Conservation (phyloP, 129 eudicot genomes). For the Helichrysum umbraculigerum region DNA sequence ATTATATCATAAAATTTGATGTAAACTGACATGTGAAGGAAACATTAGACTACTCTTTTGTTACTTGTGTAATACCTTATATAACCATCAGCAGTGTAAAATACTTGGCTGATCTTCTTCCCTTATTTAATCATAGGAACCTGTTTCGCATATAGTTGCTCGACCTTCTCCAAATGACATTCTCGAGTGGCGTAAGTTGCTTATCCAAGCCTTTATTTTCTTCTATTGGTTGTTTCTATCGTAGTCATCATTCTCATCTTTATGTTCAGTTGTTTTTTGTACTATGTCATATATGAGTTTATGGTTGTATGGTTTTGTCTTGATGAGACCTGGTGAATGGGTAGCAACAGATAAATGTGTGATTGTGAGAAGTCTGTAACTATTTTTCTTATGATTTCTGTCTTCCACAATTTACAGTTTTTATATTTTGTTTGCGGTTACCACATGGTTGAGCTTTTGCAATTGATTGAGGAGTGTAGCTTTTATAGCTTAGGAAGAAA, state of each 20-base stretch:
- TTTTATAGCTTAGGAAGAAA: neutral
- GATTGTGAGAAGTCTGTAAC: neutral
- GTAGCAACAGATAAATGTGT: neutral
- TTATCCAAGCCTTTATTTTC: constrained; percentile 16
- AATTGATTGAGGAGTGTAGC: neutral
- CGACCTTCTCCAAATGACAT: constrained; percentile 96
- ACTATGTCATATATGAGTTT: neutral
- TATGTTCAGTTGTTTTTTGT: neutral
- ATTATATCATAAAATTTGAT: neutral
- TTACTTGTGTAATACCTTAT: neutral
- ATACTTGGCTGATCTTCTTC: neutral
- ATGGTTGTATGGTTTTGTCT: neutral
- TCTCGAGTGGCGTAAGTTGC: constrained; percentile 98
- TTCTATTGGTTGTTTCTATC: neutral
- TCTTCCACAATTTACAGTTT: neutral
- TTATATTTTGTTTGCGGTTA: neutral
- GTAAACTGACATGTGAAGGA: constrained; percentile 7
- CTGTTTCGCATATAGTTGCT: constrained; percentile 91
- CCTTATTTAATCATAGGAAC: constrained; percentile 58
- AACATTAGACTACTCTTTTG: neutral
- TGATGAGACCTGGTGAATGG: constrained; percentile 2
- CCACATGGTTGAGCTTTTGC: neutral
- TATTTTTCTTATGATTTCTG: neutral
- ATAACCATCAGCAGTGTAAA: neutral
- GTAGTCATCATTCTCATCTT: neutral